Percentiles rank a stretch among this genome's conserved stretches.
These are phyloP conservation scores for Sparassis latifolia DNA, from an alignment of 1,284 basidiomycete genomes.

Conservation along the genomic window DNA sequence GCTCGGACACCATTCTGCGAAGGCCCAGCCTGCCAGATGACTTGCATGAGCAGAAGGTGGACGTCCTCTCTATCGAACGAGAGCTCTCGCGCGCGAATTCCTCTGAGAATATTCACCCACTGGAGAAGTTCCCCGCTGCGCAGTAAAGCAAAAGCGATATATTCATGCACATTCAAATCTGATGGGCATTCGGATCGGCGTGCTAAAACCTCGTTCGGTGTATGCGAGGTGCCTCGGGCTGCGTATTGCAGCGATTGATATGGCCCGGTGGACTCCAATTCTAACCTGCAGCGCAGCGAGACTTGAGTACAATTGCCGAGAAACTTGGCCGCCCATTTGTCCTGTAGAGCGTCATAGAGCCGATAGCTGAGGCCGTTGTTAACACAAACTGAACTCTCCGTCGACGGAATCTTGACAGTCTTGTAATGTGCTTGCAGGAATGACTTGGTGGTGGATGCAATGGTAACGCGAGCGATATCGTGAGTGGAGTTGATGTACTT, in stretches of 20 bases:
- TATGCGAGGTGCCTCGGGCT: conserved; percentile 30
- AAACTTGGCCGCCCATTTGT: conserved; percentile 8
- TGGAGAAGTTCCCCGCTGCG: conserved; percentile 38
- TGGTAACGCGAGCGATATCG: conserved; percentile 21
- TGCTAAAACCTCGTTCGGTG: conserved; percentile 36
- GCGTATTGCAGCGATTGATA: conserved; percentile 34
- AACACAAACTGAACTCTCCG: conserved; percentile 20
- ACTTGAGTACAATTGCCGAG: conserved; percentile 15
- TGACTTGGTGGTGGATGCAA: conserved; percentile 36
- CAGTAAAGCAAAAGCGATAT: conserved; percentile 33
- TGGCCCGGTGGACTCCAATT: conserved; percentile 20
- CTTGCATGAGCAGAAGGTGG: conserved; percentile 32
- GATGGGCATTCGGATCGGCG: conserved; percentile 31
- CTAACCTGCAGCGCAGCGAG: conserved; percentile 22
- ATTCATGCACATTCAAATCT: conserved; percentile 18
- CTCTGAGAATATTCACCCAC: conserved; percentile 43
- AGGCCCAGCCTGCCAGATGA: conserved; percentile 37
- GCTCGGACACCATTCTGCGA: conserved; percentile 7
- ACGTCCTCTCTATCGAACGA: conserved; percentile 33
- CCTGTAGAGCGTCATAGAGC: conserved; percentile 10
- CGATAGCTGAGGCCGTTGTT: conserved; percentile 28
- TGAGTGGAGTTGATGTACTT: no score
- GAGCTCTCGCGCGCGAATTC: conserved; percentile 30
- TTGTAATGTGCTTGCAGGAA: conserved; percentile 34
- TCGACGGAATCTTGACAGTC: conserved; percentile 19